Evolutionary conservation across 768 basidiomycete species (phyloP).

Genomic region (Basidioascus undulatus): DNA sequence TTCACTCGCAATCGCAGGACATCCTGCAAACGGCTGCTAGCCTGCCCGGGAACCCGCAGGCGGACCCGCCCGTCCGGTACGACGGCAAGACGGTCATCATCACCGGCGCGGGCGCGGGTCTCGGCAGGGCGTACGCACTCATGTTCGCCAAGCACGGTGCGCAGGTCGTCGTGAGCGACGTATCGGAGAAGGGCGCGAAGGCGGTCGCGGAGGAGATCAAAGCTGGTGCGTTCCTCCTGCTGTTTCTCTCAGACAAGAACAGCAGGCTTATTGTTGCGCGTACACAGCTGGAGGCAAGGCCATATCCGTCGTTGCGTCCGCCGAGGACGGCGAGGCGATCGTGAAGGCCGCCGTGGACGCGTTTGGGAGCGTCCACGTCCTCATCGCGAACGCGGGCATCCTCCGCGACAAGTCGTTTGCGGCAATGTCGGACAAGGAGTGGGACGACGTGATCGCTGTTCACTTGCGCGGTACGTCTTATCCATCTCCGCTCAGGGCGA

Average conservation of each 20-base stretch:
- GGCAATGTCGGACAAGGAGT: constrained; percentile 71
- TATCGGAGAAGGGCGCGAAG: constrained; percentile 60
- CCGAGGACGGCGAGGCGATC: constrained; percentile 73
- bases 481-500: background rate
- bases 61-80: constrained; percentile 45
- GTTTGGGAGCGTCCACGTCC: constrained; percentile 67
- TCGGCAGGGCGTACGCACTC: constrained; percentile 72
- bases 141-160: constrained; percentile 87
- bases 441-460: constrained; percentile 74
- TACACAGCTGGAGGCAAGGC: constrained; percentile 67
- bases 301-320: constrained; percentile 53
- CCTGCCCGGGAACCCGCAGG: constrained; percentile 41
- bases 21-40: constrained; percentile 40
- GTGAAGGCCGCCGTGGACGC: constrained; percentile 65
- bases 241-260: background rate
- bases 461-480: constrained; percentile 34
- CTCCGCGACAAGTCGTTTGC: constrained; percentile 79
- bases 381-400: constrained; percentile 83
- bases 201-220: constrained; percentile 68
- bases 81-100: constrained; percentile 78
- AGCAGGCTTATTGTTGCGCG: background rate
- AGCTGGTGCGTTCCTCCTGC: constrained; percentile 27
- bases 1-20: constrained; percentile 19
- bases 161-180: constrained; percentile 88
- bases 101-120: constrained; percentile 83